Conservation (phyloP, 371 early-diverging fungal species). For the Syncephalastrum sp. region DNA sequence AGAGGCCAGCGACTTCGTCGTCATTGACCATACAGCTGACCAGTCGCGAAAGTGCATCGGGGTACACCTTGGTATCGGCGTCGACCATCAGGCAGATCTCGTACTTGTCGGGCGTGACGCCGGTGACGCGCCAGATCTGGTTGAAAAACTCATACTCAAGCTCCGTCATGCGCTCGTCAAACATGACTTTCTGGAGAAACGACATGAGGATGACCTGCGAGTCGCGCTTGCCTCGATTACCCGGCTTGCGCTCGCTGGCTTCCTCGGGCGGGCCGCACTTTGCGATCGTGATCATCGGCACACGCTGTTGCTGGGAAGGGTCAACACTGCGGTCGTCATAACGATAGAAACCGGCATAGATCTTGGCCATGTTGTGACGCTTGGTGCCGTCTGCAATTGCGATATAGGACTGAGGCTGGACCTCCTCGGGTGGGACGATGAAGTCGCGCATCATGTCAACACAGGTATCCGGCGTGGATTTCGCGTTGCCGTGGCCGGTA, state of each 20-base stretch:
- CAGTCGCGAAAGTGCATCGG: conserved; percentile 74
- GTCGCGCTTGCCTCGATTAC: conserved; percentile 98
- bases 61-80: conserved; percentile 90
- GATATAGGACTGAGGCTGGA: conserved; percentile 78
- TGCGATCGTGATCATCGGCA: conserved; percentile 88
- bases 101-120: conserved; percentile 81
- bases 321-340: conserved; percentile 60
- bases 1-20: conserved; percentile 75
- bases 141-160: conserved; percentile 95
- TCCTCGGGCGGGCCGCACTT: conserved; percentile 92
- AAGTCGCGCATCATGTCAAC: conserved; percentile 82
- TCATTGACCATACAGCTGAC: conserved; percentile 77
- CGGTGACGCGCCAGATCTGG: conserved; percentile 77
- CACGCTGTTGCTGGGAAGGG: conserved; percentile 51
- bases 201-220: conserved; percentile 97
- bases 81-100: conserved; percentile 96
- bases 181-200: conserved; percentile 93
- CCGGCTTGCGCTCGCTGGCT: conserved; percentile 67
- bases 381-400: conserved; percentile 92
- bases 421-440: conserved; percentile 62
- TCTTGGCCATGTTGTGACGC: conserved; percentile 95
- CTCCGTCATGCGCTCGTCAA: conserved; percentile 93
- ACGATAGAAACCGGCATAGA: conserved; percentile 87
- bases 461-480: conserved; percentile 81
- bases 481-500: conserved; percentile 49